Evolutionary conservation across 805 yeast genomes (phyloP), one percentile per base, ranked within the genome.

Genomic region (Yarrowia porcina): DNA sequence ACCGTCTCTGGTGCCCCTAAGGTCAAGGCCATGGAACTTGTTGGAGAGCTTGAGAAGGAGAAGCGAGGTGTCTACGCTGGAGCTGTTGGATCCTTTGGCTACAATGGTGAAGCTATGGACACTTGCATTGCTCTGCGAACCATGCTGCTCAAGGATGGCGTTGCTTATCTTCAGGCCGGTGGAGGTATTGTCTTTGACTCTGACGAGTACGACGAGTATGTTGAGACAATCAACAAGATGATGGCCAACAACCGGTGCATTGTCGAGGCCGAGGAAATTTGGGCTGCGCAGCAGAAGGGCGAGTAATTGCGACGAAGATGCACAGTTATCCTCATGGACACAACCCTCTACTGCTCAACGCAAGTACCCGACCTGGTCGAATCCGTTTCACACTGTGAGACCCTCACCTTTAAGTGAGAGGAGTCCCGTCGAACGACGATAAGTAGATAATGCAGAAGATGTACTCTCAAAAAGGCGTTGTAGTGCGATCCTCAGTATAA

Each of bases 1-100:
- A 94, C 99, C 1, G 98, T 93, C 12, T 87, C 96, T 63, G 99
- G 99, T 39, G 98, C 99, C 2, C 99, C 99, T 63, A 94, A 94
- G 75, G 96, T 94, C 42, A 85, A 83, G 69, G 99, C 99, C 10
- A 94, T 94, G 98, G 96, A 92, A 75, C 79, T 94, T 45, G 90
- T 94, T 69, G 88, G 89, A 18, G 96, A 90, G 73, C 77, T 93
- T 52, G 99, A 94, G 73, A 82, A 83, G 65, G 98, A 93, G 72
- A 90, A 90, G 71, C 82, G 99, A 72, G 99, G 98, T 49, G 92
- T 93, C 9, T 94, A 94, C 72, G 99, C 99, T 0, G 99, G 99
- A 66, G 99, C 99, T 1, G 98, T 94, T 18, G 99, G 99, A 8
- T 88, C 89, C 73, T 94, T 97, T 97, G 91, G 97, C 0, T 94